These are phyloP conservation scores for Fomitopsis serialis DNA, from an alignment of 768 basidiomycete genomes.

Conservation along the genomic window DNA sequence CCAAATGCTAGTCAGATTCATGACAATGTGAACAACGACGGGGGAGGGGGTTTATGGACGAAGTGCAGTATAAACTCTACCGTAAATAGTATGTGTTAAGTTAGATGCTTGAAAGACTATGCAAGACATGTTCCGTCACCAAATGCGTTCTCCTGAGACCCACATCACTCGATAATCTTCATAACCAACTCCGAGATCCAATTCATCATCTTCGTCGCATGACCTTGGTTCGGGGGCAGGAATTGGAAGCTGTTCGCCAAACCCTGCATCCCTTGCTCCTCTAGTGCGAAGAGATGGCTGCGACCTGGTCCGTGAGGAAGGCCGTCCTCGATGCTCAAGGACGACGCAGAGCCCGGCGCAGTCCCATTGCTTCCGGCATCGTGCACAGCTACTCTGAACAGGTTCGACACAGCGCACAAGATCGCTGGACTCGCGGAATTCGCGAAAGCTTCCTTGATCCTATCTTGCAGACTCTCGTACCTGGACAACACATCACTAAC, in stretches of 20 bases:
- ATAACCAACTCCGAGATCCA: conserved; percentile 66
- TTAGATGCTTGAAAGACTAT: background rate
- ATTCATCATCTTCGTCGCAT: conserved; percentile 54
- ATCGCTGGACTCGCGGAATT: conserved; percentile 68
- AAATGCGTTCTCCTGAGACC: background rate
- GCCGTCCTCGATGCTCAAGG: conserved; percentile 57
- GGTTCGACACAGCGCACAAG: conserved; percentile 65
- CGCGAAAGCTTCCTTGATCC: conserved; percentile 66
- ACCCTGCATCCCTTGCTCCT: conserved; percentile 70
- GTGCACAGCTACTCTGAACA: conserved; percentile 66
- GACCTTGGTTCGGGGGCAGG: conserved; percentile 39
- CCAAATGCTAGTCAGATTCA: background rate
- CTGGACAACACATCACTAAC: conserved; percentile 30
- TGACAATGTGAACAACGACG: background rate
- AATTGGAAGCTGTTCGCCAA: conserved; percentile 71
- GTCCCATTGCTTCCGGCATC: conserved; percentile 40
- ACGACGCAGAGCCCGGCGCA: conserved; percentile 54
- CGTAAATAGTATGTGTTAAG: background rate
- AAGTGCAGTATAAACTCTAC: background rate
- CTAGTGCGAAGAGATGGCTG: conserved; percentile 53
- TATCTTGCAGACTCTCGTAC: conserved; percentile 72
- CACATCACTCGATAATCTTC: conserved; percentile 41
- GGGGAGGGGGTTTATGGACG: background rate
- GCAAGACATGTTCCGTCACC: background rate
- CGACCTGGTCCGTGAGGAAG: conserved; percentile 39